Percentiles rank a stretch among this genome's conserved stretches.
Evolutionary conservation across 2,329 filamentous ascomycete species (phyloP).

Genomic region (Thermoascus crustaceus): DNA sequence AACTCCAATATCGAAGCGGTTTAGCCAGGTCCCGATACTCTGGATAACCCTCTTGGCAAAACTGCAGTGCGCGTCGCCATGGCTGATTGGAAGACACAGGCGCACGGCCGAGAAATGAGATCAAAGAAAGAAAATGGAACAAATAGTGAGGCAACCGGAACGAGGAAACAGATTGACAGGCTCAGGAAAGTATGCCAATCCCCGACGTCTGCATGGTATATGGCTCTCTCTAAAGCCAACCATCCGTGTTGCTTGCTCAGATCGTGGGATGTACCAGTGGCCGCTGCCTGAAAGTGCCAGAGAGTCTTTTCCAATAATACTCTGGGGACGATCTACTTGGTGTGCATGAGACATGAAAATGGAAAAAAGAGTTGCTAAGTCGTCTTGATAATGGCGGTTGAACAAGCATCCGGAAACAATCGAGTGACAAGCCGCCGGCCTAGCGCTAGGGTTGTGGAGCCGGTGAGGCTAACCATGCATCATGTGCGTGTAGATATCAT

Average conservation of each 20-base stretch:
- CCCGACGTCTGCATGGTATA: too few relatives aligned
- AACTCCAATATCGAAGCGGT: conserved; percentile 14
- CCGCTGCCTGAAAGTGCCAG: too few relatives aligned
- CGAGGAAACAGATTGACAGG: too few relatives aligned
- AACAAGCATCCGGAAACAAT: conserved; percentile 1
- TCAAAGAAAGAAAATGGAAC: too few relatives aligned
- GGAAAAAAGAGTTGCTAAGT: not conserved
- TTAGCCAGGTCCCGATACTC: conserved; percentile 24
- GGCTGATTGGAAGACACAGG: conserved; percentile 23
- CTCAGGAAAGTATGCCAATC: too few relatives aligned
- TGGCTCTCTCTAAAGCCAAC: too few relatives aligned
- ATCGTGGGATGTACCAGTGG: too few relatives aligned
- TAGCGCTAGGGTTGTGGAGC: not conserved
- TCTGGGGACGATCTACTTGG: too few relatives aligned
- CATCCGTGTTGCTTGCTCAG: too few relatives aligned
- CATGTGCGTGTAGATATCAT: not conserved
- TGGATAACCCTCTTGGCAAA: conserved; percentile 27
- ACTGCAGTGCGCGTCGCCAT: conserved; percentile 24
- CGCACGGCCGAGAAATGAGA: conserved; percentile 13
- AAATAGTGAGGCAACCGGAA: too few relatives aligned
- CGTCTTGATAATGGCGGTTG: not conserved
- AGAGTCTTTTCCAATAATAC: too few relatives aligned
- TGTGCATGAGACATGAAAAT: not conserved
- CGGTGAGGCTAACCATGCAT: conserved; percentile 2
- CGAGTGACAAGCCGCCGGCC: not conserved